phyloP scores from a whole-genome alignment of 352 stramenopile species.

The Phytopythium ostracodes region DNA sequence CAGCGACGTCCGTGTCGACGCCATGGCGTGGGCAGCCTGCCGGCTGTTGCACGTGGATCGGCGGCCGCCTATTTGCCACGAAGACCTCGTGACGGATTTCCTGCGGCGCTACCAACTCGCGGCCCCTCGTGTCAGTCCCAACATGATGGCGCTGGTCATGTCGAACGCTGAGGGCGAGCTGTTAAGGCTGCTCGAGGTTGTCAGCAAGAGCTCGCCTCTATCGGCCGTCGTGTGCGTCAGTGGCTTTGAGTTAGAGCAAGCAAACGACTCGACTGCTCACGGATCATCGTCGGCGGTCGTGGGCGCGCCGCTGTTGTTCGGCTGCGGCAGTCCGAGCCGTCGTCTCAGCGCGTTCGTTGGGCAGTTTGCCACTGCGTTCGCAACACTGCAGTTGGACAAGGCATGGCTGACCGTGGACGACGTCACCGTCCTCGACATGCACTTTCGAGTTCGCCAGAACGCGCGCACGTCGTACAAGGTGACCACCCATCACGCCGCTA shows the following conservation, averaged over 20 bases:
- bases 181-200: slow-evolving; percentile 25
- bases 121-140: slow-evolving; percentile 16
- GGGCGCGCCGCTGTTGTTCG: slow-evolving; percentile 21
- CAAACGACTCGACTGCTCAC: slow-evolving; percentile 3
- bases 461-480: slow-evolving; percentile 22
- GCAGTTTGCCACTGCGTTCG: slow-evolving; percentile 26
- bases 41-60: slow-evolving; percentile 32
- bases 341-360: slow-evolving; percentile 31
- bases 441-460: slow-evolving; percentile 45
- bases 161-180: slow-evolving; percentile 32
- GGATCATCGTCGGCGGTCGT: background rate
- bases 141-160: slow-evolving; percentile 25
- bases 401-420: slow-evolving; percentile 39
- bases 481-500: background rate
- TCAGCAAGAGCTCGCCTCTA: slow-evolving; percentile 37
- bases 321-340: slow-evolving; percentile 31
- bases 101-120: slow-evolving; percentile 29
- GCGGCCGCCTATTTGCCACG: slow-evolving; percentile 34
- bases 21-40: slow-evolving; percentile 47
- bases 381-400: slow-evolving; percentile 28
- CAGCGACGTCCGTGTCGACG: slow-evolving; percentile 35
- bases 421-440: slow-evolving; percentile 31
- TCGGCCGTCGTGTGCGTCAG: slow-evolving; percentile 33
- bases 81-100: slow-evolving; percentile 36
- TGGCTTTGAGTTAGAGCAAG: slow-evolving; percentile 23